Percentiles rank a stretch among this genome's conserved stretches.
These are phyloP conservation scores for Rhizopus arrhizus DNA, from an alignment of 371 early-diverging fungal genomes.

Conservation along the genomic window DNA sequence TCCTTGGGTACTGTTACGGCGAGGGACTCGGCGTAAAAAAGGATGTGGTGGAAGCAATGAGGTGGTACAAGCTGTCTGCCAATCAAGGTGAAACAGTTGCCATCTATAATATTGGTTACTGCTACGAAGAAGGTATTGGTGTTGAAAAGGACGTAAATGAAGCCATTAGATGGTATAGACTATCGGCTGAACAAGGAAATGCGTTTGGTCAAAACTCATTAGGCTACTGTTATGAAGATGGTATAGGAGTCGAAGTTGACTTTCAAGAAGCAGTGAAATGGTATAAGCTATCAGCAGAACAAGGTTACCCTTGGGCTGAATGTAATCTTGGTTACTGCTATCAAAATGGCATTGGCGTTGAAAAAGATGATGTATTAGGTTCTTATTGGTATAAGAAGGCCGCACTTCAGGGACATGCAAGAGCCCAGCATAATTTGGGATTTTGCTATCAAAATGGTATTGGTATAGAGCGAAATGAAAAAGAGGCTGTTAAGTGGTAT, in stretches of 20 bases:
- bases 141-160: constrained; percentile 62
- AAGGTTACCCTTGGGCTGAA: constrained; percentile 61
- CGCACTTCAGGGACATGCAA: constrained; percentile 77
- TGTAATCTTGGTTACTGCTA: constrained; percentile 84
- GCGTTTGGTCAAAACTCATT: constrained; percentile 79
- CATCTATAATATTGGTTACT: constrained; percentile 82
- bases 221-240: constrained; percentile 80
- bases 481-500: constrained; percentile 73
- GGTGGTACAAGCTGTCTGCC: constrained; percentile 71
- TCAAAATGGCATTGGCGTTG: constrained; percentile 83
- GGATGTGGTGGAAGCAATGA: constrained; percentile 67
- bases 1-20: constrained; percentile 74
- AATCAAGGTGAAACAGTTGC: constrained; percentile 68
- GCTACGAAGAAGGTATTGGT: constrained; percentile 84
- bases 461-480: constrained; percentile 65
- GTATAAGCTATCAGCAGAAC: constrained; percentile 71
- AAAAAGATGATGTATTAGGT: constrained; percentile 60
- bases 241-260: constrained; percentile 67
- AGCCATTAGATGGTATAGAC: constrained; percentile 75
- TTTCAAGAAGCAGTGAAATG: constrained; percentile 50
- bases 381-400: constrained; percentile 80
- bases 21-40: constrained; percentile 79
- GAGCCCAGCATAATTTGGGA: constrained; percentile 85
- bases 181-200: constrained; percentile 75
- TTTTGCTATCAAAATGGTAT: constrained; percentile 84